phyloP scores from a whole-genome alignment of 768 basidiomycete genomes.

The Phylloporus sp. region DNA sequence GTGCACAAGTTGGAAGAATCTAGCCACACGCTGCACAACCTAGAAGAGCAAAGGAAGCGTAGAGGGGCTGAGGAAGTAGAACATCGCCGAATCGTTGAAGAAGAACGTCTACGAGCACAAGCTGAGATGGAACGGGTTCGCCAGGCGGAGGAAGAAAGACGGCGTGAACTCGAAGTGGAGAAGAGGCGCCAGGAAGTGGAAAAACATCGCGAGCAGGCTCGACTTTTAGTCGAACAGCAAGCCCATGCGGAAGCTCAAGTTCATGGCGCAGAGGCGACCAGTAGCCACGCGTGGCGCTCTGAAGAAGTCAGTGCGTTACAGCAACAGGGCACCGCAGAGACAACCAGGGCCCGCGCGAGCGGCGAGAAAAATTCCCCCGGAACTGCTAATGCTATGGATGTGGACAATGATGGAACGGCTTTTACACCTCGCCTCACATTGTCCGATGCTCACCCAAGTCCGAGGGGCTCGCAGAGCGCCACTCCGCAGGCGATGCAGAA shows the following conservation, averaged over 20 bases:
- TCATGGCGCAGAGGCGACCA: not conserved
- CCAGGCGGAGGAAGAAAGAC: constrained; percentile 3
- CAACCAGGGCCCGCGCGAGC: constrained; percentile 25
- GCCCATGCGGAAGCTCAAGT: constrained; percentile 4
- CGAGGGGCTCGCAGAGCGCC: not conserved
- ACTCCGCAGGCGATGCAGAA: not conserved
- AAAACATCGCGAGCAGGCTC: constrained; percentile 2
- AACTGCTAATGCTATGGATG: not conserved
- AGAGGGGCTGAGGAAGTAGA: constrained; percentile 17
- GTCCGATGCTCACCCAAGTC: not conserved
- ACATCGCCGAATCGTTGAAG: constrained; percentile 12
- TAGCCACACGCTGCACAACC: constrained; percentile 12
- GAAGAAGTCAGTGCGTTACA: constrained; percentile 12
- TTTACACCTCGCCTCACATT: not conserved
- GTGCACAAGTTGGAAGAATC: constrained; percentile 15
- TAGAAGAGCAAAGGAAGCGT: constrained; percentile 24
- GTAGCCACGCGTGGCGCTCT: not conserved
- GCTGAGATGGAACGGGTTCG: constrained; percentile 11
- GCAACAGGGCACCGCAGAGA: constrained; percentile 26
- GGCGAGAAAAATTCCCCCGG: not conserved
- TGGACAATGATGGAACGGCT: not conserved
- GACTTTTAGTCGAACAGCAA: constrained; percentile 10
- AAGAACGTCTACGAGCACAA: constrained; percentile 8
- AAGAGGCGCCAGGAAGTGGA: constrained; percentile 6
- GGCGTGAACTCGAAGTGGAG: constrained; percentile 5